phyloP scores from a whole-genome alignment of 192 early-diverging fungal species.

The Backusella macrospora region DNA sequence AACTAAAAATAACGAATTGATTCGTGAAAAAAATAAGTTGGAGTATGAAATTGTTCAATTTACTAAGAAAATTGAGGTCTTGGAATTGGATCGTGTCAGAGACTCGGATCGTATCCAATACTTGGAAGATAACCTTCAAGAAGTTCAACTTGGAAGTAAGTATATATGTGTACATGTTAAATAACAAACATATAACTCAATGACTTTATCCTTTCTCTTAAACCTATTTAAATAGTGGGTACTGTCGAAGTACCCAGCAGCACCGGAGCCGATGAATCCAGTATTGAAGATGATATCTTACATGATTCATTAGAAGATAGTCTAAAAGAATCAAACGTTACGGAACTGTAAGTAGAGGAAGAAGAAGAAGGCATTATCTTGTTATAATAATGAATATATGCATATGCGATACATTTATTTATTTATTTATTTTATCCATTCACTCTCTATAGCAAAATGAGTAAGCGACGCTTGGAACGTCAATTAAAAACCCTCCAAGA shows the following conservation, averaged over 20 bases:
- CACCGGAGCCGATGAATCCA: neutral
- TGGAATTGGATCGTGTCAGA: constrained; percentile 63
- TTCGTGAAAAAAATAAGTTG: constrained; percentile 70
- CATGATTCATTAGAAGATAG: constrained; percentile 36
- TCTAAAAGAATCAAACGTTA: constrained; percentile 38
- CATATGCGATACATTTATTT: too few relatives aligned
- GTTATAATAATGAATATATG: too few relatives aligned
- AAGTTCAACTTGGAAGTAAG: constrained; percentile 75
- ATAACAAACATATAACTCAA: neutral
- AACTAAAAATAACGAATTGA: constrained; percentile 63
- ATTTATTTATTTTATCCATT: neutral
- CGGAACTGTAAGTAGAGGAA: constrained; percentile 28
- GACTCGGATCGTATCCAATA: constrained; percentile 77
- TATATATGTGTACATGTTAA: neutral
- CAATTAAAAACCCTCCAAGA: constrained; percentile 36
- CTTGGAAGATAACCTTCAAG: constrained; percentile 80
- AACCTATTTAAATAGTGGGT: neutral
- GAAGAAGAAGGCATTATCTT: too few relatives aligned
- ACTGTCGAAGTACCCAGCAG: neutral
- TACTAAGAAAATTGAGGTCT: constrained; percentile 60
- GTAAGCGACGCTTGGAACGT: constrained; percentile 35
- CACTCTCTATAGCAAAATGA: constrained; percentile 25
- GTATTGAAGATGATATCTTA: constrained; percentile 17
- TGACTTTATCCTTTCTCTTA: constrained; percentile 7
- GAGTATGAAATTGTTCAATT: constrained; percentile 71